Evolutionary conservation across 1,139 yeast genomes (phyloP).

Genomic region (Candida anutae): DNA sequence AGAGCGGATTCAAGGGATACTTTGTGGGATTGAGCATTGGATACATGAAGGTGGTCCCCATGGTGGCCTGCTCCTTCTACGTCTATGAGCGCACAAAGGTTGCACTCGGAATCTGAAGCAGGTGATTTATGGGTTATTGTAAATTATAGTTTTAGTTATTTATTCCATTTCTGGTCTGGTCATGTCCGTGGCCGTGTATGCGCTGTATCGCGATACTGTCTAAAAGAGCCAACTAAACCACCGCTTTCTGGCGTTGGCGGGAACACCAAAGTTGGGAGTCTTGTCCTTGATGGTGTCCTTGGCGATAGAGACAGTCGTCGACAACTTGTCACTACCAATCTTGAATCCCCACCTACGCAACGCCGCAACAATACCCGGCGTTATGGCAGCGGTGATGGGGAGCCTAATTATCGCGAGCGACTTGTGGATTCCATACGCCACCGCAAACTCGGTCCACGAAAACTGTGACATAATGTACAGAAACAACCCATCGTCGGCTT

Average conservation of each 20-base stretch:
- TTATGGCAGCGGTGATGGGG: constrained; percentile 88
- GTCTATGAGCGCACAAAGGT: constrained; percentile 85
- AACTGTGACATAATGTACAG: constrained; percentile 32
- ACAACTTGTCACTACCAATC: constrained; percentile 47
- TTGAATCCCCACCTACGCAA: constrained; percentile 77
- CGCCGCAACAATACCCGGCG: constrained; percentile 66
- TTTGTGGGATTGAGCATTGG: constrained; percentile 94
- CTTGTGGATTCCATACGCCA: constrained; percentile 93
- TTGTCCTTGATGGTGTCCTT: constrained; percentile 27
- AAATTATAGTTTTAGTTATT: background rate
- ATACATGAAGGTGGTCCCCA: constrained; percentile 88
- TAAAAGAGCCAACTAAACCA: constrained; percentile 54
- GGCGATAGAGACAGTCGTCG: constrained; percentile 30
- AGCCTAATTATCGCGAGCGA: constrained; percentile 71
- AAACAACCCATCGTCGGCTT: constrained; percentile 5
- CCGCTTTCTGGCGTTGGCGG: constrained; percentile 43
- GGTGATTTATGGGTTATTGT: background rate
- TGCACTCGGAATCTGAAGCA: constrained; percentile 43
- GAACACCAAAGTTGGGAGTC: constrained; percentile 44
- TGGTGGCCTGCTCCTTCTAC: constrained; percentile 94
- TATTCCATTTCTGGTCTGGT: background rate
- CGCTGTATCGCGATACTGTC: background rate
- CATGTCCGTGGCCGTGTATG: background rate
- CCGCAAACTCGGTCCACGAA: constrained; percentile 62
- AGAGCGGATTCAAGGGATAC: constrained; percentile 76